phyloP scores from a whole-genome alignment of 108 stramenopile species.

The Heterococcus sp. region DNA sequence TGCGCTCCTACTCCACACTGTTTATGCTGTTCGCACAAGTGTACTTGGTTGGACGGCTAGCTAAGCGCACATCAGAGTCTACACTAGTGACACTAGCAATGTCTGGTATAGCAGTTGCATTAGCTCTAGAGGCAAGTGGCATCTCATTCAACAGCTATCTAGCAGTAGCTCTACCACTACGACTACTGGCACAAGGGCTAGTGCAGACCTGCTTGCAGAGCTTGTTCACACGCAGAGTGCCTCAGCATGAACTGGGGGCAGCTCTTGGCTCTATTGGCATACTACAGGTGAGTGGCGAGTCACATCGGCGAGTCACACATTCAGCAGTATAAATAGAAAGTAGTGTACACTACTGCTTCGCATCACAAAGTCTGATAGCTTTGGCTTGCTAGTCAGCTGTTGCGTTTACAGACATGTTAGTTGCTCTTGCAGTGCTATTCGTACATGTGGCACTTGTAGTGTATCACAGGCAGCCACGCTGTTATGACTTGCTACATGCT shows the following conservation, averaged over 20 bases:
- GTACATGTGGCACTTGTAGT: too few relatives aligned
- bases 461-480: too few relatives aligned
- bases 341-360: too few relatives aligned
- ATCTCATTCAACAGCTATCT: conserved; percentile 12
- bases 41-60: conserved; percentile 26
- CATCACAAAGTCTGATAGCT: too few relatives aligned
- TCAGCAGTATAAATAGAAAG: too few relatives aligned
- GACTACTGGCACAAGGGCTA: background rate
- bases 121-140: background rate
- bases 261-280: conserved; percentile 28
- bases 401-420: too few relatives aligned
- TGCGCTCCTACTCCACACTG: conserved; percentile 7
- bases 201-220: conserved; percentile 20
- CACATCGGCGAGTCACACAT: too few relatives aligned
- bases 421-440: too few relatives aligned
- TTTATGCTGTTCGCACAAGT: conserved; percentile 15
- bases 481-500: too few relatives aligned
- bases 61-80: conserved; percentile 9
- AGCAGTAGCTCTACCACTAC: conserved; percentile 4
- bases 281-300: too few relatives aligned
- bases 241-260: conserved; percentile 20
- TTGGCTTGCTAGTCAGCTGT: too few relatives aligned
- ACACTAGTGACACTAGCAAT: conserved; percentile 6
- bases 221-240: conserved; percentile 33
- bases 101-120: background rate